These are phyloP conservation scores for Cercospora beticola DNA, from an alignment of 2,329 filamentous ascomycete genomes.

Conservation along the genomic window DNA sequence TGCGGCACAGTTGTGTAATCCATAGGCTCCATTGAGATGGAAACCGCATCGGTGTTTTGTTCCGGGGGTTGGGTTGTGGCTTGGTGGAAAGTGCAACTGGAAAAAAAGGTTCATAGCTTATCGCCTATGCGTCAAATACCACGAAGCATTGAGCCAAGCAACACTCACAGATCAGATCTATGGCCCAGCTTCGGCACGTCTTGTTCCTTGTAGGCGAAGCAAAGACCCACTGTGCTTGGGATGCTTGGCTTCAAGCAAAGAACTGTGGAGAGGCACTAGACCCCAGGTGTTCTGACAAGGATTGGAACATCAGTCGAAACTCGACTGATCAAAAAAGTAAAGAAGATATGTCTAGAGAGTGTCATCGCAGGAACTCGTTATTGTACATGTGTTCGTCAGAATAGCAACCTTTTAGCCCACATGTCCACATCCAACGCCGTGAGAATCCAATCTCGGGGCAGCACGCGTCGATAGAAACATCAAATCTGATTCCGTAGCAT, in stretches of 20 bases:
- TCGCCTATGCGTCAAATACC: background rate
- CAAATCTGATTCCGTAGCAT: conserved; percentile 7
- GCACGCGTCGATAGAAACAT: background rate
- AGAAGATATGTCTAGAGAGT: background rate
- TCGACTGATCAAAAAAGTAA: background rate
- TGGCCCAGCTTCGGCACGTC: background rate
- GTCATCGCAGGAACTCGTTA: background rate
- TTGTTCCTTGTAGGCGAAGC: background rate
- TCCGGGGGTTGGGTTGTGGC: background rate
- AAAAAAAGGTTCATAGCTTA: background rate
- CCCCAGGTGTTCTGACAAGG: background rate
- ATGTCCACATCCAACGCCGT: background rate
- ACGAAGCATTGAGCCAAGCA: background rate
- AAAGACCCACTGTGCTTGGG: background rate
- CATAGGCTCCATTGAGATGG: background rate
- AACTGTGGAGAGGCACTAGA: background rate
- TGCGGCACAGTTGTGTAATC: background rate
- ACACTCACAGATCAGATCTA: background rate
- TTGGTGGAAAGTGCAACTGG: background rate
- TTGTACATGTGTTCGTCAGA: background rate
- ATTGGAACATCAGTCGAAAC: background rate
- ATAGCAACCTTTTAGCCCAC: background rate
- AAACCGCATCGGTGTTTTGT: background rate
- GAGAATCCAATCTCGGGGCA: background rate
- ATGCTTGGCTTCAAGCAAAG: background rate